Base-by-base conservation (phyloP, 257 asterid species). In the Gynochthodes officinalis region DNA sequence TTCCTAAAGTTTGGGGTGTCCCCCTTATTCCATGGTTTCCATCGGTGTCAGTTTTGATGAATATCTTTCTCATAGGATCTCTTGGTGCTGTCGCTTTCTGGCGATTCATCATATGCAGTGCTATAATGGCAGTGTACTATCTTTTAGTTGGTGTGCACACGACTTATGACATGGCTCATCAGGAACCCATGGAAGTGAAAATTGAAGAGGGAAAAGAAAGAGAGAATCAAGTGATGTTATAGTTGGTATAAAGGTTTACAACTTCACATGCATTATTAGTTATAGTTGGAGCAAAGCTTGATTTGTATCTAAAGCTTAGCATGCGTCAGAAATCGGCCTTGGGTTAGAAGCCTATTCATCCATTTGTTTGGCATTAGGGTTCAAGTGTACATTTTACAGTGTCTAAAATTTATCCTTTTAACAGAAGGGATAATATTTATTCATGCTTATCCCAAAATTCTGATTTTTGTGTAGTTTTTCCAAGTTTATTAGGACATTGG, bases 1-100 rank as follows among this genome's bases (percentile, higher is more conserved):
- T 58, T 67, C 93, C 98, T 0, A 85, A 87, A 49, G 97, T 92
- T 1, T 94, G 99, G 99, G 98, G 98, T 4, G 99, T 94, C 13
- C 99, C 98, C 0, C 89, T 94, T 16, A 97, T 94, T 55, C 99
- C 99, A 1, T 89, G 89, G 97, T 68, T 94, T 83, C 99, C 99
- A 5, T 86, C 89, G 7, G 23, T 94, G 67, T 94, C 99, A 13
- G 84, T 94, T 4, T 80, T 74, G 23, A 89, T 87, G 86, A 94
- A 94, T 55, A 21, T 92, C 18, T 94, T 94, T 72, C 84, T 94
- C 4, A 82, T 94, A 43, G 99, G 99, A 25, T 94, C 98, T 50
- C 95, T 94, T 39, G 99, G 97, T 16, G 60, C 63, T 4, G 83
- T 19, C 42, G 99, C 99, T 7, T 42, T 88, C 12, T 85, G 85